Evolutionary conservation across 2,329 filamentous ascomycete species (phyloP).

Genomic region (Colletotrichum viniferum): DNA sequence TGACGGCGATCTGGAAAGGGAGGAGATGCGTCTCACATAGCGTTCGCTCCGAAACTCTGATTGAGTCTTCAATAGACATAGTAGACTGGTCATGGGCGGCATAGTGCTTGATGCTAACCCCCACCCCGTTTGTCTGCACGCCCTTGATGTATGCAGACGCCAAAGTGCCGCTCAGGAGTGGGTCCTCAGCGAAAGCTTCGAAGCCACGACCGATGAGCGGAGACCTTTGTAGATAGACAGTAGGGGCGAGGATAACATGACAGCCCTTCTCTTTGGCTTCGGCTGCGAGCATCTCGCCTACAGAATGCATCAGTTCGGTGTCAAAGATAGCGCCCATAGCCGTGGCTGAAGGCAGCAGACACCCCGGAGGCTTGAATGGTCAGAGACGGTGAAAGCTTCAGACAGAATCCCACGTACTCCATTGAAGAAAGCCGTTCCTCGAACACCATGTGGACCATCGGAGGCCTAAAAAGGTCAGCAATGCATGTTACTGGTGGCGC

Average conservation of each 20-base stretch:
- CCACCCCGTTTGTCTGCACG: slow-evolving; percentile 42
- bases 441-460: neutral
- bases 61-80: slow-evolving; percentile 7
- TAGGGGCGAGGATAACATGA: neutral
- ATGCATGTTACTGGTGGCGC: neutral
- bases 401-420: neutral
- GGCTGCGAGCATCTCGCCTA: neutral
- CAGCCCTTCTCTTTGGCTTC: neutral
- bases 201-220: slow-evolving; percentile 8
- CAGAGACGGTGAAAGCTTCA: neutral
- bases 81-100: slow-evolving; percentile 42
- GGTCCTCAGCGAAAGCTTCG: neutral
- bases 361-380: neutral
- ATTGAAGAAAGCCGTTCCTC: neutral
- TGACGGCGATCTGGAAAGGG: slow-evolving; percentile 60
- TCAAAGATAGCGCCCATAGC: neutral
- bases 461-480: neutral
- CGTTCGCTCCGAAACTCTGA: neutral
- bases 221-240: slow-evolving; percentile 5
- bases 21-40: slow-evolving; percentile 62
- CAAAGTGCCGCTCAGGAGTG: neutral
- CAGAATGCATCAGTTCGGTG: neutral
- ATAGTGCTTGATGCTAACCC: slow-evolving; percentile 49
- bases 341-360: neutral
- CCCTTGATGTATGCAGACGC: slow-evolving; percentile 32